Percentiles rank a stretch among this genome's conserved stretches.
These are phyloP conservation scores for Wallacemonas sp. DNA, from an alignment of 208 protist genomes.

Conservation along the genomic window DNA sequence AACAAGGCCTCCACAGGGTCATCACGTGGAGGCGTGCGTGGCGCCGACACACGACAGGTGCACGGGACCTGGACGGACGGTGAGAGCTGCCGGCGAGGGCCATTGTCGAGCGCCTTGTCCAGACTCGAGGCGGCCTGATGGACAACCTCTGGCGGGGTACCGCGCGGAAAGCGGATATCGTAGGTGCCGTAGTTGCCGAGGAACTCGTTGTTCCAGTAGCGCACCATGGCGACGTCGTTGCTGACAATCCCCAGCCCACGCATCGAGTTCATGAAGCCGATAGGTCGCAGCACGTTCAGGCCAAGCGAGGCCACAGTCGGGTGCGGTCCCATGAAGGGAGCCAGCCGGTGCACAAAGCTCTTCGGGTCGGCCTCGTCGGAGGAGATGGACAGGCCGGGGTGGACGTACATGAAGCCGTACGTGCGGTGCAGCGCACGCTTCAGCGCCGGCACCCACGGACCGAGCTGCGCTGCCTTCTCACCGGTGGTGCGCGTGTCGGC, in stretches of 20 bases:
- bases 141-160: conserved; percentile 59
- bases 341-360: conserved; percentile 85
- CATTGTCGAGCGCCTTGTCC: conserved; percentile 26
- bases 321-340: conserved; percentile 41
- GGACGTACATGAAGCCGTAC: conserved; percentile 70
- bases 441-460: conserved; percentile 73
- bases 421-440: conserved; percentile 82
- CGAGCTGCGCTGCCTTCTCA: conserved; percentile 3
- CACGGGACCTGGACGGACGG: conserved; percentile 50
- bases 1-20: no score
- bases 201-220: conserved; percentile 90
- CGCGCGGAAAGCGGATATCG: conserved; percentile 77
- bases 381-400: conserved; percentile 68
- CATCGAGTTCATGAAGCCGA: conserved; percentile 82
- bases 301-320: conserved; percentile 36
- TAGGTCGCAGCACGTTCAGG: conserved; percentile 80
- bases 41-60: conserved; percentile 31
- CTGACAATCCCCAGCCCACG: conserved; percentile 70
- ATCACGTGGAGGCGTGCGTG: neutral
- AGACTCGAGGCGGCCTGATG: conserved; percentile 33
- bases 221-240: conserved; percentile 85
- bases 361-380: conserved; percentile 74
- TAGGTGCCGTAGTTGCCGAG: conserved; percentile 87
- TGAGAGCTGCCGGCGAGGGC: conserved; percentile 44
- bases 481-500: neutral